Conservation (phyloP, 192 early-diverging fungal genomes). For the Linderina pennispora region DNA sequence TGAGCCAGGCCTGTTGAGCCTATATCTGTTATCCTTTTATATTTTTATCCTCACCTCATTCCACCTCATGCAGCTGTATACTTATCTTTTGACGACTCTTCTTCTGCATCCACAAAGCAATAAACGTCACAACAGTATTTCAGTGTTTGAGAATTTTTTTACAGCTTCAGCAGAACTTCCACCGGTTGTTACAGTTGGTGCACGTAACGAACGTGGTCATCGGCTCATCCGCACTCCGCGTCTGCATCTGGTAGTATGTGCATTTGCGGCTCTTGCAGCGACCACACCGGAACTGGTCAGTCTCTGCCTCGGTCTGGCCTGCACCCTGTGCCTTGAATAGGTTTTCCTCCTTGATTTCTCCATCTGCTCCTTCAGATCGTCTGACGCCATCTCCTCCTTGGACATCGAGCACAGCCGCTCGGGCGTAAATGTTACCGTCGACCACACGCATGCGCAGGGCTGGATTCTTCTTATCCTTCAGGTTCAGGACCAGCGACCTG, state of each 20-base stretch:
- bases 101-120: too few relatives aligned
- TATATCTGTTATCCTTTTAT: too few relatives aligned
- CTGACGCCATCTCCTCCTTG: conserved; percentile 88
- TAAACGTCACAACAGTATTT: too few relatives aligned
- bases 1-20: too few relatives aligned
- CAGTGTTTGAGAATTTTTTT: too few relatives aligned
- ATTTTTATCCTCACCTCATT: background rate
- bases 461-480: conserved; percentile 75
- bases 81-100: too few relatives aligned
- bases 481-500: conserved; percentile 69
- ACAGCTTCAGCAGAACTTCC: conserved; percentile 61
- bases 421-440: conserved; percentile 56
- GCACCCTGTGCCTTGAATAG: conserved; percentile 77
- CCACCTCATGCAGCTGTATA: background rate
- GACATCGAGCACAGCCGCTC: conserved; percentile 73
- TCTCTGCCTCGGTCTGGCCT: conserved; percentile 67
- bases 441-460: conserved; percentile 63
- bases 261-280: conserved; percentile 84
- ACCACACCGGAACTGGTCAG: conserved; percentile 91
- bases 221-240: conserved; percentile 95
- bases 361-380: conserved; percentile 67
- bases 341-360: conserved; percentile 65
- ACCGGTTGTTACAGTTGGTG: conserved; percentile 72
- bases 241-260: conserved; percentile 96
- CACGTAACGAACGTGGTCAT: conserved; percentile 99